Conservation (phyloP, 2,329 filamentous ascomycete species). For the Xylariaceae sp. region DNA sequence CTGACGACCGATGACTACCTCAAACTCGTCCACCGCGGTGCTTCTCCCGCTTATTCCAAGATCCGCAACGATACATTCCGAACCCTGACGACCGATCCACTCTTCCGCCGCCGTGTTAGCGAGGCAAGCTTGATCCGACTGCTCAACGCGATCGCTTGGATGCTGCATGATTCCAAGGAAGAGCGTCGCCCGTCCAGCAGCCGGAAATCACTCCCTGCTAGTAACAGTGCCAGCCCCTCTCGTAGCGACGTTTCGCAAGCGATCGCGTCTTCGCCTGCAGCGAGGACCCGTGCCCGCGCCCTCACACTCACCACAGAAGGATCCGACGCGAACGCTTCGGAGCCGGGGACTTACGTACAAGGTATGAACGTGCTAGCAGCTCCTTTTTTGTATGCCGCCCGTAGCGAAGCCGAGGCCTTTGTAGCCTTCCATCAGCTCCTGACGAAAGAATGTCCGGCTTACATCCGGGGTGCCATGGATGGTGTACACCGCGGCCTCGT, state of each 20-base stretch:
- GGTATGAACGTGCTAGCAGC: slow-evolving; percentile 99
- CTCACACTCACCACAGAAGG: slow-evolving; percentile 68
- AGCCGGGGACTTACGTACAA: slow-evolving; percentile 91
- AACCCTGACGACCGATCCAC: slow-evolving; percentile 93
- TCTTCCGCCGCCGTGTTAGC: slow-evolving; percentile 93
- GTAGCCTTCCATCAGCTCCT: slow-evolving; percentile 88
- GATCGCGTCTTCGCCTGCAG: slow-evolving; percentile 51
- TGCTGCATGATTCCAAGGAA: slow-evolving; percentile 78
- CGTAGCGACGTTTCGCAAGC: slow-evolving; percentile 48
- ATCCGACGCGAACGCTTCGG: slow-evolving; percentile 64
- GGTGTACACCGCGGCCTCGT: slow-evolving; percentile 92
- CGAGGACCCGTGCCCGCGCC: slow-evolving; percentile 61
- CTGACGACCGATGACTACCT: slow-evolving; percentile 89
- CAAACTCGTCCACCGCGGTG: slow-evolving; percentile 86
- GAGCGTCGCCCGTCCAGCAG: slow-evolving; percentile 46
- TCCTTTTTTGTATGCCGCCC: slow-evolving; percentile 92
- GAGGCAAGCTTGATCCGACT: slow-evolving; percentile 94
- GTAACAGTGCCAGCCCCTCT: slow-evolving; percentile 47
- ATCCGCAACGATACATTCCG: slow-evolving; percentile 99
- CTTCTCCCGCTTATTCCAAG: slow-evolving; percentile 93
- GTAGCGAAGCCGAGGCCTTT: slow-evolving; percentile 94
- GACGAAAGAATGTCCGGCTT: slow-evolving; percentile 87
- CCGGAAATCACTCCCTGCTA: slow-evolving; percentile 41
- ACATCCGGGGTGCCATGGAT: slow-evolving; percentile 95
- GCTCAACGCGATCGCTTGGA: slow-evolving; percentile 95